Percentiles rank a stretch among this genome's conserved stretches.
Evolutionary conservation across 805 yeast species (phyloP).

Genomic region (Kluyveromyces lactis): DNA sequence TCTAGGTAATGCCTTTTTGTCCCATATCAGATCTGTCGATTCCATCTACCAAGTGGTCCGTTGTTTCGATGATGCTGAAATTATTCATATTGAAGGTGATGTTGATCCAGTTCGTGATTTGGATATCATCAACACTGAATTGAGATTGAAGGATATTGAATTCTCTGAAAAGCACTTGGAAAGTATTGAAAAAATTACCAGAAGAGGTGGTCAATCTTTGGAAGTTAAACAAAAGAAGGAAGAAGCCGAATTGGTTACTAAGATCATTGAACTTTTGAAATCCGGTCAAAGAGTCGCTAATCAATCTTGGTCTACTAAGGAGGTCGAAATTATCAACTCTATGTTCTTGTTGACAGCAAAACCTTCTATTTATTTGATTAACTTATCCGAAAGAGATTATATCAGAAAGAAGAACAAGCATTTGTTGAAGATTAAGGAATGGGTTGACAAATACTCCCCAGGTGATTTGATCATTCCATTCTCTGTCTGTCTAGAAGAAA

Average conservation of each 20-base stretch:
- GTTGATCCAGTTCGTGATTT: slow-evolving; percentile 94
- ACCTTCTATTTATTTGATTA: slow-evolving; percentile 87
- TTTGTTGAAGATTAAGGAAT: slow-evolving; percentile 69
- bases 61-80: slow-evolving; percentile 96
- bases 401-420: slow-evolving; percentile 84
- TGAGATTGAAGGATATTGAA: slow-evolving; percentile 94
- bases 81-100: slow-evolving; percentile 93
- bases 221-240: slow-evolving; percentile 86
- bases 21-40: slow-evolving; percentile 95
- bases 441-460: slow-evolving; percentile 85
- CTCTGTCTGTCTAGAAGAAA: slow-evolving; percentile 87
- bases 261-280: slow-evolving; percentile 68
- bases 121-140: slow-evolving; percentile 83
- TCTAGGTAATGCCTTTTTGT: slow-evolving; percentile 93
- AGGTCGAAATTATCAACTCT: slow-evolving; percentile 81
- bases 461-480: slow-evolving; percentile 90
- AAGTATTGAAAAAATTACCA: slow-evolving; percentile 69
- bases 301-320: slow-evolving; percentile 80
- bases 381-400: slow-evolving; percentile 83
- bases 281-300: slow-evolving; percentile 84
- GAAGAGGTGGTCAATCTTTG: slow-evolving; percentile 81
- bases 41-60: slow-evolving; percentile 97
- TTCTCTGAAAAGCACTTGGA: slow-evolving; percentile 79
- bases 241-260: slow-evolving; percentile 67
- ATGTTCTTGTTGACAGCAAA: slow-evolving; percentile 89